A percentile compares a stretch with the other conserved stretches of the same genome.
Conservation (phyloP, 2,329 filamentous ascomycete genomes). For the Ramularia endophylla region DNA sequence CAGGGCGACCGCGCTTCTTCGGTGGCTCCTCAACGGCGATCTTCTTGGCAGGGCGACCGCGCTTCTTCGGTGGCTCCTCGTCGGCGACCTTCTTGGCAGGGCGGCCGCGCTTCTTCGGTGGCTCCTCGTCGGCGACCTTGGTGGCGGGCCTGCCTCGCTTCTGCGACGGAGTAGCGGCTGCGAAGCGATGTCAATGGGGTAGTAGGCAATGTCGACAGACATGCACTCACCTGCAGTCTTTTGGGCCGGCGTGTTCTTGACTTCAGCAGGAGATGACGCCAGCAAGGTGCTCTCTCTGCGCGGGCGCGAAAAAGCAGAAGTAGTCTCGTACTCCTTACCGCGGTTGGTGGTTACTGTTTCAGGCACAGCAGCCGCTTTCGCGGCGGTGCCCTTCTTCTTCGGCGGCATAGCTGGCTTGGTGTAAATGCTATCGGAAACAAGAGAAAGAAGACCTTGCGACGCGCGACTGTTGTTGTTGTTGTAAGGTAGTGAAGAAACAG, state of each 20-base stretch:
- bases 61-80: conserved; percentile 21
- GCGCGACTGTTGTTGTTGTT: too few species aligned
- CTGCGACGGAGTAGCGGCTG: conserved; percentile 7
- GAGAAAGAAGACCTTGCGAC: too few species aligned
- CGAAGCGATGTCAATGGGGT: not conserved
- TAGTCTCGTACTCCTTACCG: conserved; percentile 24
- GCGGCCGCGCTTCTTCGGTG: conserved; percentile 27
- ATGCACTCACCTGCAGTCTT: not conserved
- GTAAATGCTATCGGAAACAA: not conserved
- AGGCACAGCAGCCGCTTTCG: conserved; percentile 8
- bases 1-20: conserved; percentile 27
- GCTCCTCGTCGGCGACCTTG: conserved; percentile 1
- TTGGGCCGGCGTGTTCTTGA: too few species aligned
- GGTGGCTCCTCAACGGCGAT: conserved; percentile 11
- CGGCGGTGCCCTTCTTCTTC: conserved; percentile 14
- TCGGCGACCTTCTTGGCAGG: conserved; percentile 3
- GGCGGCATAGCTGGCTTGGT: conserved; percentile 15
- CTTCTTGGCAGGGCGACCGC: conserved; percentile 20
- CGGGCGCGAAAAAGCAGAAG: conserved; percentile 24
- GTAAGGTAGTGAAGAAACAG: too few species aligned
- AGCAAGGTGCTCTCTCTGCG: conserved; percentile 8
- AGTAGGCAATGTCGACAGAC: not conserved
- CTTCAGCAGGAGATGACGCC: not conserved
- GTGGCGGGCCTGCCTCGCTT: conserved; percentile 12
- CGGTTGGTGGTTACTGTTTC: conserved; percentile 18